phyloP scores from a whole-genome alignment of 441 rosid genomes.

The Jatropha multifida region DNA sequence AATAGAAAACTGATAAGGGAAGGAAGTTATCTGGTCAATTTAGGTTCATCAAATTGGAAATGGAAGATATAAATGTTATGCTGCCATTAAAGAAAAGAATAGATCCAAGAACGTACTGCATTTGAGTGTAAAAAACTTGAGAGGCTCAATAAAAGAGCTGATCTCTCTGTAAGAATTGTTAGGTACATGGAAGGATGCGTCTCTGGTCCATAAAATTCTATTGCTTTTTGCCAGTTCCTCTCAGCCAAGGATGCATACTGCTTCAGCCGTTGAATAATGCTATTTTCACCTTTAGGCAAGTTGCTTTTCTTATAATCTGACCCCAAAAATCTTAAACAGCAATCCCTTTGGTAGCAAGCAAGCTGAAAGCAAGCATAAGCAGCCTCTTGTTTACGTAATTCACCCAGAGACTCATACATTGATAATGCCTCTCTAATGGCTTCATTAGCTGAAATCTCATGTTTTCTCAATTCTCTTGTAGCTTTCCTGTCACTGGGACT shows the following conservation, averaged over 20 bases:
- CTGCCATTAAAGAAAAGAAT: constrained; percentile 2
- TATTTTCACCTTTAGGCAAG: constrained; percentile 48
- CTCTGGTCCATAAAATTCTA: constrained; percentile 71
- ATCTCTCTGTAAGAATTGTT: constrained; percentile 67
- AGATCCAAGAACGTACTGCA: constrained; percentile 43
- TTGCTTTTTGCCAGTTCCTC: constrained; percentile 81
- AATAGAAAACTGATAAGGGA: background rate
- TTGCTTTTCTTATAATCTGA: constrained; percentile 40
- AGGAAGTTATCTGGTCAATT: background rate
- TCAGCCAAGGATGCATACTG: constrained; percentile 89
- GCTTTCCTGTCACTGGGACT: constrained; percentile 32
- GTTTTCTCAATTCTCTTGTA: constrained; percentile 50
- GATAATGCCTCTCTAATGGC: constrained; percentile 86
- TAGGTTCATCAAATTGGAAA: background rate
- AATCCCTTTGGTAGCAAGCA: constrained; percentile 83
- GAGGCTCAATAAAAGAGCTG: constrained; percentile 59
- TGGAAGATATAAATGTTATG: background rate
- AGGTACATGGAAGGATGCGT: constrained; percentile 75
- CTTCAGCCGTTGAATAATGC: constrained; percentile 58
- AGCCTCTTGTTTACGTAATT: constrained; percentile 82
- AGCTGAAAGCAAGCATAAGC: constrained; percentile 86
- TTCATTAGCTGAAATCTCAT: constrained; percentile 81
- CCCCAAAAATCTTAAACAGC: constrained; percentile 66
- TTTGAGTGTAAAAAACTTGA: constrained; percentile 54
- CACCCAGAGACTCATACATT: constrained; percentile 77